A percentile compares a stretch with the other conserved stretches of the same genome.
These are phyloP conservation scores for Cryptosporidium muris DNA, from an alignment of 169 alveolate species.

Conservation along the genomic window DNA sequence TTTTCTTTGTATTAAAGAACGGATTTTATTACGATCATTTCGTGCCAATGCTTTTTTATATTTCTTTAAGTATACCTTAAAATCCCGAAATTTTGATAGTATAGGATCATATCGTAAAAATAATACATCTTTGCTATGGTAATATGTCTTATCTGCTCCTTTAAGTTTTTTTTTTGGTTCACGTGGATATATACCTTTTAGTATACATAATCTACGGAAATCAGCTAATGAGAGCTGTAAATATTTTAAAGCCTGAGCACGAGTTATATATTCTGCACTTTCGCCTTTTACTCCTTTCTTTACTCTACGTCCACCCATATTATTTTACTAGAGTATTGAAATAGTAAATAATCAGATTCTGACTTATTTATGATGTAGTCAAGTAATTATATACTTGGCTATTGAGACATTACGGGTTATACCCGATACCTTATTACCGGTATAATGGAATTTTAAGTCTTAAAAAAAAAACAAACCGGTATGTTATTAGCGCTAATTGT, in stretches of 20 bases:
- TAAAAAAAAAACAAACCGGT: no score
- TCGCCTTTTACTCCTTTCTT: constrained; percentile 89
- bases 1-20: constrained; percentile 81
- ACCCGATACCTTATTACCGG: no score
- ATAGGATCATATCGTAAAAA: constrained; percentile 87
- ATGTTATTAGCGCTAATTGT: no score
- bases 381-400: no score
- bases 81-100: constrained; percentile 86
- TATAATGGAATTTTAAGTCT: no score
- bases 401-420: no score
- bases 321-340: not conserved
- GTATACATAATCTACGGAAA: constrained; percentile 96
- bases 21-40: constrained; percentile 86
- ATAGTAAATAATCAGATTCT: no score
- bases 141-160: constrained; percentile 87
- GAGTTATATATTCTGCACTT: constrained; percentile 88
- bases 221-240: constrained; percentile 90
- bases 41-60: constrained; percentile 87
- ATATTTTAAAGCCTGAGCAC: constrained; percentile 89
- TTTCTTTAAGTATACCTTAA: constrained; percentile 89
- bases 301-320: constrained; percentile 74
- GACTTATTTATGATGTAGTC: no score
- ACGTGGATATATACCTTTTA: constrained; percentile 98
- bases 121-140: constrained; percentile 93
- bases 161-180: constrained; percentile 94